These are phyloP conservation scores for Verticillium longisporum DNA, from an alignment of 2,329 filamentous ascomycete species.

Conservation along the genomic window DNA sequence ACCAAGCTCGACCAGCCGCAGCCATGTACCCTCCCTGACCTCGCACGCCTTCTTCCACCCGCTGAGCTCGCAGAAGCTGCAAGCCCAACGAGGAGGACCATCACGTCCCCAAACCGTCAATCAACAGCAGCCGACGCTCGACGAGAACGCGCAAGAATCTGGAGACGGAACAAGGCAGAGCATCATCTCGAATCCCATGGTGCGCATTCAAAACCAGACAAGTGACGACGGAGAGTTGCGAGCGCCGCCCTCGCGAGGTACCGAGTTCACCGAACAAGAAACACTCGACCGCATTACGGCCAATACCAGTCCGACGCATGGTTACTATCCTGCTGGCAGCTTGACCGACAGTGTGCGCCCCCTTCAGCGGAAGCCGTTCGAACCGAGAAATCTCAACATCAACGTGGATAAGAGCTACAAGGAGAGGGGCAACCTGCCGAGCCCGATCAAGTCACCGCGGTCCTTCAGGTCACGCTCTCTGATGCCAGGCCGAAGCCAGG, in stretches of 20 bases:
- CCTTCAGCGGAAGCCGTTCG: slow-evolving; percentile 43
- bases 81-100: slow-evolving; percentile 73
- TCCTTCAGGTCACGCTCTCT: slow-evolving; percentile 75
- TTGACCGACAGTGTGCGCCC: slow-evolving; percentile 74
- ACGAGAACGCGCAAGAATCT: slow-evolving; percentile 27
- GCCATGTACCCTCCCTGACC: slow-evolving; percentile 83
- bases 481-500: slow-evolving; percentile 50
- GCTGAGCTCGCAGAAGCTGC: slow-evolving; percentile 92
- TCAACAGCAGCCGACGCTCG: slow-evolving; percentile 26
- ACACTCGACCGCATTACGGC: slow-evolving; percentile 63
- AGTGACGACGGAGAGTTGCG: slow-evolving; percentile 41
- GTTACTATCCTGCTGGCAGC: slow-evolving; percentile 51
- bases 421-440: slow-evolving; percentile 42
- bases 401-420: slow-evolving; percentile 56
- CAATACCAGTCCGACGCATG: slow-evolving; percentile 65
- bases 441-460: slow-evolving; percentile 62
- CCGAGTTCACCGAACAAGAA: slow-evolving; percentile 71
- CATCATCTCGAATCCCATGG: slow-evolving; percentile 43
- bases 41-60: slow-evolving; percentile 91
- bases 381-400: slow-evolving; percentile 40
- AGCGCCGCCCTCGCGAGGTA: slow-evolving; percentile 67
- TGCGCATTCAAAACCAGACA: slow-evolving; percentile 20
- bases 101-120: slow-evolving; percentile 35
- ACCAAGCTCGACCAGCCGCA: slow-evolving; percentile 64
- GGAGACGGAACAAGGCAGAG: slow-evolving; percentile 49